Evolutionary conservation across 192 early-diverging fungal species (phyloP), one percentile per base, ranked within the genome.

Genomic region (Cladochytrium replicatum): DNA sequence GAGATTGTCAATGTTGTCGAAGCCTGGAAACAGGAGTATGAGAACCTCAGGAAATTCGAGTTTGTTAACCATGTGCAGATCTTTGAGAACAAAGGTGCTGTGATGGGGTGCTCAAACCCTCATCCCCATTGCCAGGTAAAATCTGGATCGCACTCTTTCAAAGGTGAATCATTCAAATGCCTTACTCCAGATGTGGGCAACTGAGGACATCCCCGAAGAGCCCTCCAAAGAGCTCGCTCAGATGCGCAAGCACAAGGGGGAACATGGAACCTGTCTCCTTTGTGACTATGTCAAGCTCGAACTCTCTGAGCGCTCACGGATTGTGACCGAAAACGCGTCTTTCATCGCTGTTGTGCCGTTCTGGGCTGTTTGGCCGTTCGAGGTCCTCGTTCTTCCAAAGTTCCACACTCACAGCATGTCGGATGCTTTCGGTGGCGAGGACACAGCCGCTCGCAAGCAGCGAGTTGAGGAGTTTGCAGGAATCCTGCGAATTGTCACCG

Each of bases 361-460:
- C 68, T 98, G 94, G 93, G 92, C 91, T 0, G 71, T 85, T 6
- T 98, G 94, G 94, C 94, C 94, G 2, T 95, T 86, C 50, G 94
- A 98, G 57, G 88, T 86, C 47, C 71, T 98, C 71, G 70, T 98
- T 7, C 58, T 93, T 4, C 54, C 81, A 30, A 86, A 83, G 54
- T 0, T 40, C 0, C 91, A 93, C 60, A n/a, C 13, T 37, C 17
- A 17, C 13, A 13, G 34, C 34, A 37, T 37, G 13, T 17, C 13
- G 34, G 34, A 17, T 37, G 17, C 34, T 17, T n/a, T n/a, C n/a
- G n/a, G n/a, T n/a, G n/a, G n/a, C n/a, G 34, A 37, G 17, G n/a
- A n/a, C n/a, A 25, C 81, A 0, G 40, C 68, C 0, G 61, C 64
- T 29, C 53, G 92, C n/a, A 29, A 32, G 8, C 19, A 51, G 8